Evolutionary conservation across 768 basidiomycete species (phyloP), one percentile per base, ranked within the genome.

Genomic region (Omphalotus guepiniiformis): DNA sequence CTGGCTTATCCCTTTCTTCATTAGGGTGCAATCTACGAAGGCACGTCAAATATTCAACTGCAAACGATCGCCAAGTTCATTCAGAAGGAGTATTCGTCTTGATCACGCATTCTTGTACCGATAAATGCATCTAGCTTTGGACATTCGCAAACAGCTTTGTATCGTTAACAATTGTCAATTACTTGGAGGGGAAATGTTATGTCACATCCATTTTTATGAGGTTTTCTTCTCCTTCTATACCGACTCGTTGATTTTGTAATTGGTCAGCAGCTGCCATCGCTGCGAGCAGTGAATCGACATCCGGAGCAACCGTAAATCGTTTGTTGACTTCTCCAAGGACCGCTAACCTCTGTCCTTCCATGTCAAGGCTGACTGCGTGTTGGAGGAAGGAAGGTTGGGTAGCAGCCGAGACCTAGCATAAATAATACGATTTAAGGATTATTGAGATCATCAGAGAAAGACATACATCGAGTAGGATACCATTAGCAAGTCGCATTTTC

Each of bases 21-120:
- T 16, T 49, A 92, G 88, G 89, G 91, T 22, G 88, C 89, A 2
- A 92, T 93, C 43, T 93, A 93, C 57, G 91, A 93, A 59, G 93
- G 95, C 30, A 97, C 95, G 36, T 92, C 88, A n/a, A 99, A 98
- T 63, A 98, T 99, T 49, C 96, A 98, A 64, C 72, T 97, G 27
- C 85, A 94, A 66, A 99, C 96, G 0, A 96, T 99, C 57, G 90
- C 93, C 4, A 95, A 87, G 68, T 82, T 87, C 52, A 78, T 95
- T 47, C 88, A 93, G 64, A 90, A 89, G 67, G 76, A 92, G 60
- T 82, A 91, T 56, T 84, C 25, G 23, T 19, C 39, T 4, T 39
- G n/a, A 22, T 6, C 9, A 39, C 18, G 11, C 88, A 58, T 88
- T 64, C 44, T 22, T 9, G 25, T 8, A 42, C 29, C 6, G 11